These are phyloP conservation scores for Saccharomycopsis sp. DNA, from an alignment of 805 yeast genomes.

Conservation along the genomic window DNA sequence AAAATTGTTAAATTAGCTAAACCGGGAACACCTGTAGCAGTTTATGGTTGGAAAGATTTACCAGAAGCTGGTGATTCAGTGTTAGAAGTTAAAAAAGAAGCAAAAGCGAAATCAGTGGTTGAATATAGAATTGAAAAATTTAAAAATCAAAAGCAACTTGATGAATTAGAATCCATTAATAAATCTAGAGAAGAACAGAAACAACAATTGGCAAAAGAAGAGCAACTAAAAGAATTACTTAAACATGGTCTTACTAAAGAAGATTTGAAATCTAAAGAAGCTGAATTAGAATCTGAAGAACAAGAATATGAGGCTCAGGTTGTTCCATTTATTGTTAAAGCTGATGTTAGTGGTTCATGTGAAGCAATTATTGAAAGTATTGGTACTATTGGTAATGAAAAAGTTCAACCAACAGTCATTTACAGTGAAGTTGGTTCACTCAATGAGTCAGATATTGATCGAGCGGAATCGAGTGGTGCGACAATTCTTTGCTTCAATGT, in stretches of 20 bases:
- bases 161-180: slow-evolving; percentile 66
- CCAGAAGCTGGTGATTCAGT: slow-evolving; percentile 89
- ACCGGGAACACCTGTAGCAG: slow-evolving; percentile 86
- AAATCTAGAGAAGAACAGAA: slow-evolving; percentile 51
- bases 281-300: slow-evolving; percentile 24
- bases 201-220: slow-evolving; percentile 45
- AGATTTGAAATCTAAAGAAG: slow-evolving; percentile 34
- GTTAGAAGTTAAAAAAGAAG: slow-evolving; percentile 68
- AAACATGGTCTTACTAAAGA: slow-evolving; percentile 52
- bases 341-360: slow-evolving; percentile 91
- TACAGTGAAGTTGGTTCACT: slow-evolving; percentile 74
- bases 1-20: slow-evolving; percentile 56
- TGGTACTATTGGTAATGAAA: slow-evolving; percentile 77
- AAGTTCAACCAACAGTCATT: slow-evolving; percentile 64
- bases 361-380: slow-evolving; percentile 88
- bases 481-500: slow-evolving; percentile 74
- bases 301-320: slow-evolving; percentile 25
- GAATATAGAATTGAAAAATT: slow-evolving; percentile 53
- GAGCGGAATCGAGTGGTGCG: slow-evolving; percentile 68
- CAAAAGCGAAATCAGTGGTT: slow-evolving; percentile 67
- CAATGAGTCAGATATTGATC: slow-evolving; percentile 55
- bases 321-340: slow-evolving; percentile 65
- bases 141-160: slow-evolving; percentile 47
- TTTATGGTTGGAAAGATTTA: slow-evolving; percentile 89
- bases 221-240: slow-evolving; percentile 48